A percentile compares a stretch with the other conserved stretches of the same genome.
Conservation (phyloP, 2,329 filamentous ascomycete species). For the Diaporthe ilicicola region DNA sequence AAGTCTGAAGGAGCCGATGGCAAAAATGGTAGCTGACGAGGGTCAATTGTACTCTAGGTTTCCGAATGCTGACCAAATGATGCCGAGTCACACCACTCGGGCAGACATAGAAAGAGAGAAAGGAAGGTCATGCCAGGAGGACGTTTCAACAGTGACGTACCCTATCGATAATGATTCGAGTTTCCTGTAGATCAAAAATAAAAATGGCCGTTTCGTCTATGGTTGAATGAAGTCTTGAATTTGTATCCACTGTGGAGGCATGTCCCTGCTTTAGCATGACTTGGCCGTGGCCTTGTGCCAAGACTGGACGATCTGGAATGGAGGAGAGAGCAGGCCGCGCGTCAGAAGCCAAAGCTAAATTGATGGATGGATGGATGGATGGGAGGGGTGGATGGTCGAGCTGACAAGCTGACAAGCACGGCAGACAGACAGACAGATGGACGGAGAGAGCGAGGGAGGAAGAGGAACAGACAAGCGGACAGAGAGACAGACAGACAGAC, state of each 20-base stretch:
- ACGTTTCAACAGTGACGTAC: not conserved
- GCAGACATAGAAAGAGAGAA: not conserved
- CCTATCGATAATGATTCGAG: conserved; percentile 7
- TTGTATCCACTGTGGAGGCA: not conserved
- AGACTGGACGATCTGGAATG: not conserved
- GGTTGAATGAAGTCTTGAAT: not conserved
- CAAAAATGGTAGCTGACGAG: not conserved
- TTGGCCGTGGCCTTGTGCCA: not conserved
- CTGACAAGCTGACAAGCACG: not conserved
- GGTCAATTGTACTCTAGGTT: not conserved
- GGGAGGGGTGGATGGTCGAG: not conserved
- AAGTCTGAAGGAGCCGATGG: not conserved
- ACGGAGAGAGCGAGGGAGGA: not conserved
- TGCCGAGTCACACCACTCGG: not conserved
- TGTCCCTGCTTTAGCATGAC: conserved; percentile 8
- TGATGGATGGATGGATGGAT: not conserved
- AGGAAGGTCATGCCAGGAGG: not conserved
- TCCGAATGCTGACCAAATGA: not conserved
- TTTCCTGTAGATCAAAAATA: conserved; percentile 1
- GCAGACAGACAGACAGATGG: not conserved
- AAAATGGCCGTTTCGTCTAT: conserved; percentile 6
- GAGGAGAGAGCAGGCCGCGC: conserved; percentile 14
- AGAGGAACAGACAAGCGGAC: not conserved
- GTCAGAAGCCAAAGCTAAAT: conserved; percentile 22
- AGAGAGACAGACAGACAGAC: not conserved